phyloP scores from a whole-genome alignment of 2,329 filamentous ascomycete species.

The Parastagonospora avenae region DNA sequence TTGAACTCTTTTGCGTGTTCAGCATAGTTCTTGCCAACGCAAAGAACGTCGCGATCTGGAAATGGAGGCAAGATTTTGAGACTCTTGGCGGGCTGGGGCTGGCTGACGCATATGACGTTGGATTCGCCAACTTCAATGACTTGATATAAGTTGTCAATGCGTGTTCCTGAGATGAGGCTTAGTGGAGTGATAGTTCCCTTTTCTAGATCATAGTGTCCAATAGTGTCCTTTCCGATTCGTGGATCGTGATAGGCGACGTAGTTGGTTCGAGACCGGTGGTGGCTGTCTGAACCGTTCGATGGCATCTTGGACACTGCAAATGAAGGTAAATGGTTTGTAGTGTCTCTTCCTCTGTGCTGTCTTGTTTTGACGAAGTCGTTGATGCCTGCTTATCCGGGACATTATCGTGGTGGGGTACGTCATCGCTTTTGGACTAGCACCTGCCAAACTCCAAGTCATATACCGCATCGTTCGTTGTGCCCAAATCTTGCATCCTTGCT shows the following conservation, averaged over 20 bases:
- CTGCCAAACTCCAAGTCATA: too few species aligned
- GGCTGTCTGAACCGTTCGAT: too few species aligned
- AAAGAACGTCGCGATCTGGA: constrained; percentile 58
- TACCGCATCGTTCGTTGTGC: too few species aligned
- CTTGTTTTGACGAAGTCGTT: too few species aligned
- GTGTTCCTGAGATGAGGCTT: constrained; percentile 54
- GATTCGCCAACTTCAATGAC: constrained; percentile 56
- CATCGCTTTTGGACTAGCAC: too few species aligned
- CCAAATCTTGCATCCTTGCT: too few species aligned
- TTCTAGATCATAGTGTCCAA: constrained; percentile 51
- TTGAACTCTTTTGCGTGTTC: constrained; percentile 65
- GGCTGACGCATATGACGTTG: constrained; percentile 45
- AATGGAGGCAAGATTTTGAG: constrained; percentile 56
- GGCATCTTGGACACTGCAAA: too few species aligned
- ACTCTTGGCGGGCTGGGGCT: constrained; percentile 39
- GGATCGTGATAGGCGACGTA: constrained; percentile 46
- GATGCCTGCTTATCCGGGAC: too few species aligned
- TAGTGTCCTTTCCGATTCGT: constrained; percentile 26
- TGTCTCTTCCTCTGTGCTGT: too few species aligned
- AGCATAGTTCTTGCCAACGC: constrained; percentile 62
- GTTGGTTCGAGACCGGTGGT: constrained; percentile 29
- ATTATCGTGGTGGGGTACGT: too few species aligned
- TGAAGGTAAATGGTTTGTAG: too few species aligned
- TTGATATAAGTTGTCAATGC: constrained; percentile 55
- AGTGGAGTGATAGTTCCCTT: constrained; percentile 51